Evolutionary conservation across 2,329 filamentous ascomycete genomes (phyloP).

Genomic region (Exophiala lecanii-corni): DNA sequence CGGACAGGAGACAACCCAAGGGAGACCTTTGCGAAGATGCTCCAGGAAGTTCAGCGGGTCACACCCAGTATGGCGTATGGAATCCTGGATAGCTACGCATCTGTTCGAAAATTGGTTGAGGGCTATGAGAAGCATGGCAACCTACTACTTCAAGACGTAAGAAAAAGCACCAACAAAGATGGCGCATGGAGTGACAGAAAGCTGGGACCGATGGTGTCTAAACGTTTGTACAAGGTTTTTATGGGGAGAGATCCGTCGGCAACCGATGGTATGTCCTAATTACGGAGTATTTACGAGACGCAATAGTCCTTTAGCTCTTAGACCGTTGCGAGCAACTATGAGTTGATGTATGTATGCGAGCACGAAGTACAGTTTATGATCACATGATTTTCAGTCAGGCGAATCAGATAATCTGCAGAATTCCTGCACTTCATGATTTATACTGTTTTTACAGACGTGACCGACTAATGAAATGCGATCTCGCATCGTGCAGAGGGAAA

Average conservation of each 20-base stretch:
- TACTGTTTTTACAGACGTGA: too few species aligned
- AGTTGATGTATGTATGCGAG: too few species aligned
- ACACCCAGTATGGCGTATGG: constrained; percentile 69
- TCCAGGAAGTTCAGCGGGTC: constrained; percentile 68
- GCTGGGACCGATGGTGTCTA: constrained; percentile 46
- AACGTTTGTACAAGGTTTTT: constrained; percentile 46
- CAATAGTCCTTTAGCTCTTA: too few species aligned
- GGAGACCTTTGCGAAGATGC: constrained; percentile 70
- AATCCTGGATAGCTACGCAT: constrained; percentile 58
- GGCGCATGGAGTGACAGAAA: constrained; percentile 42
- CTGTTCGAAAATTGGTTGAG: constrained; percentile 53
- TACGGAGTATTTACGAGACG: too few species aligned
- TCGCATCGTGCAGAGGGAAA: too few species aligned
- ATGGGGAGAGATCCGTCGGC: constrained; percentile 43
- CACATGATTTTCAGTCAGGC: too few species aligned
- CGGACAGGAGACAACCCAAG: constrained; percentile 55
- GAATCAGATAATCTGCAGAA: too few species aligned
- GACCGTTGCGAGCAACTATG: too few species aligned
- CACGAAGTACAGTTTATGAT: too few species aligned
- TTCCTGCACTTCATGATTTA: too few species aligned
- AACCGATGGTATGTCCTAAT: constrained; percentile 36
- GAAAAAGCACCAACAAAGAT: constrained; percentile 47
- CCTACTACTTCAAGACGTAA: constrained; percentile 57
- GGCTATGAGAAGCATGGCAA: constrained; percentile 59
- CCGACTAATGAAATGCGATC: too few species aligned